These are phyloP conservation scores for Fusarium sp. DNA, from an alignment of 2,329 filamentous ascomycete genomes.

Conservation along the genomic window DNA sequence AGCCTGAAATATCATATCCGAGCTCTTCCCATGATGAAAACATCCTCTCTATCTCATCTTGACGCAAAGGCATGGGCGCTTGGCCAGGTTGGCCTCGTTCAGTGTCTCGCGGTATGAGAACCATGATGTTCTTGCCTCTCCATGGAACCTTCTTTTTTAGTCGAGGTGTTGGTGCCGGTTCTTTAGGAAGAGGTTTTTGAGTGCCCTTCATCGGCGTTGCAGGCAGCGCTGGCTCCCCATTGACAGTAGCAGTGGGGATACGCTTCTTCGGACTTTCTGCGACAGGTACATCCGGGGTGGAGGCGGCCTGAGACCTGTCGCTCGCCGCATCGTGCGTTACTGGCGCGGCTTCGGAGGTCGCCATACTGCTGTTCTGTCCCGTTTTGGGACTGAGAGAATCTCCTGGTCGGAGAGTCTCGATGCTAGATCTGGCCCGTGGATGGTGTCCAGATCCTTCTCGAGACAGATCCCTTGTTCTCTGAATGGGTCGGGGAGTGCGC, in stretches of 20 bases:
- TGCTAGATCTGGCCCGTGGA: conserved; percentile 61
- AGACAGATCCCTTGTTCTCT: conserved; percentile 36
- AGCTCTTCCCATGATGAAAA: conserved; percentile 72
- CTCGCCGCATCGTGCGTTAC: conserved; percentile 41
- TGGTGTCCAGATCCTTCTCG: conserved; percentile 50
- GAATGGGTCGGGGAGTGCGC: conserved; percentile 57
- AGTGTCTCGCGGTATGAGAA: conserved; percentile 74
- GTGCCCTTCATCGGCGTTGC: conserved; percentile 48
- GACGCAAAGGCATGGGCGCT: conserved; percentile 62
- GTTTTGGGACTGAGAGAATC: conserved; percentile 40
- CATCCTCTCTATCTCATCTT: conserved; percentile 67
- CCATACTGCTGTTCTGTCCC: conserved; percentile 47
- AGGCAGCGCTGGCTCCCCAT: conserved; percentile 45
- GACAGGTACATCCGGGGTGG: conserved; percentile 39
- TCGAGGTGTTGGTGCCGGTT: conserved; percentile 60
- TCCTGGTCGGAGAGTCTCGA: conserved; percentile 62
- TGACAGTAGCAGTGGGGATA: conserved; percentile 34
- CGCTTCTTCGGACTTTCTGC: conserved; percentile 40
- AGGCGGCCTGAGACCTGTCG: conserved; percentile 40
- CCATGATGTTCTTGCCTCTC: conserved; percentile 78
- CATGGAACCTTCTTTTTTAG: conserved; percentile 77
- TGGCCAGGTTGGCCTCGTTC: conserved; percentile 67
- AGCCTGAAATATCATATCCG: conserved; percentile 75
- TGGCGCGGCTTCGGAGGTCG: conserved; percentile 44
- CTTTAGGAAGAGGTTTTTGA: conserved; percentile 51